phyloP scores from a whole-genome alignment of 2,329 filamentous ascomycete species.

The Emmonsiellopsis sp. region DNA sequence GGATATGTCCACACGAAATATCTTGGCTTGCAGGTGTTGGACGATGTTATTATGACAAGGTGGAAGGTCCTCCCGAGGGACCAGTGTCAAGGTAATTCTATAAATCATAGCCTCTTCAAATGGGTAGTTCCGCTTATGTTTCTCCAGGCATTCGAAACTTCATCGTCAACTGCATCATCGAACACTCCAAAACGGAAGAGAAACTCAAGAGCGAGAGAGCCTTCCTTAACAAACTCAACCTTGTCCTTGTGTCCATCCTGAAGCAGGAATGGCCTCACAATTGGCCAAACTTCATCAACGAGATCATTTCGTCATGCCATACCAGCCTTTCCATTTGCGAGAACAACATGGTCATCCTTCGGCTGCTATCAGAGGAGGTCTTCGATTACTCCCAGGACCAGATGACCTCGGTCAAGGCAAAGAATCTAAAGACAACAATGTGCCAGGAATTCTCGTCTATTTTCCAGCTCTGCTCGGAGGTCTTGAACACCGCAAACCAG shows the following conservation, averaged over 20 bases:
- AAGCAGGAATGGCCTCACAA: slow-evolving; percentile 99
- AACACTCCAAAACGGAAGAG: slow-evolving; percentile 84
- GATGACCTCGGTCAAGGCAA: slow-evolving; percentile 97
- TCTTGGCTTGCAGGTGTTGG: slow-evolving; percentile 88
- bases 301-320: slow-evolving; percentile 94
- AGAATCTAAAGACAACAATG: slow-evolving; percentile 97
- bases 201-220: slow-evolving; percentile 75
- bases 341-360: slow-evolving; percentile 98
- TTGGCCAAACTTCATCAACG: slow-evolving; percentile 99
- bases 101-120: background rate
- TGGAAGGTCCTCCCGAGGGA: slow-evolving; percentile 97
- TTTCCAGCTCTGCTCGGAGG: slow-evolving; percentile 94
- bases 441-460: slow-evolving; percentile 97
- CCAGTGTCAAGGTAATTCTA: slow-evolving; percentile 71
- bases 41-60: slow-evolving; percentile 96
- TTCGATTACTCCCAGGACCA: slow-evolving; percentile 98
- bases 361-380: slow-evolving; percentile 91
- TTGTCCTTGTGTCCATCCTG: slow-evolving; percentile 91
- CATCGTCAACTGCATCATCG: slow-evolving; percentile 96
- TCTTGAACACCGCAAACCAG: slow-evolving; percentile 81
- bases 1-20: slow-evolving; percentile 96
- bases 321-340: slow-evolving; percentile 95
- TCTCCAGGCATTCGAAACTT: slow-evolving; percentile 89
- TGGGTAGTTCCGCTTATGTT: slow-evolving; percentile 13
- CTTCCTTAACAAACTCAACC: slow-evolving; percentile 93